Percentiles rank a stretch among this genome's conserved stretches.
phyloP scores from a whole-genome alignment of 2,329 filamentous ascomycete species.

The Pseudocercospora vitis region DNA sequence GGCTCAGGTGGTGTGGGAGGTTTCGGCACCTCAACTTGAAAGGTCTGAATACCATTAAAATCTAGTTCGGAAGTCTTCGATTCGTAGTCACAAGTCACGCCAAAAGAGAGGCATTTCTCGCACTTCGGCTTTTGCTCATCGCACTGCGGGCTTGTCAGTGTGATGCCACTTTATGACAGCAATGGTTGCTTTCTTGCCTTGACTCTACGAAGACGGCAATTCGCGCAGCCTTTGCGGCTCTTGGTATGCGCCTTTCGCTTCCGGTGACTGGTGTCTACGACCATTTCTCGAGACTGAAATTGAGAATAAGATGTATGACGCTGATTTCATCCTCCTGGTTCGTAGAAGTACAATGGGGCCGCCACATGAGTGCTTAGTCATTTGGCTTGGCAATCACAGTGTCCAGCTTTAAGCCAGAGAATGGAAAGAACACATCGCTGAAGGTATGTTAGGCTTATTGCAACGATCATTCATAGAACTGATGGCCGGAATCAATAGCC shows the following conservation, averaged over 20 bases:
- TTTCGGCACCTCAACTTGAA: slow-evolving; percentile 17
- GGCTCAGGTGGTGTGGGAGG: slow-evolving; percentile 9
- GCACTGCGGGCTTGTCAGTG: slow-evolving; percentile 43
- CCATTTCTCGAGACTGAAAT: too few species aligned
- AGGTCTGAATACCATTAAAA: slow-evolving; percentile 27
- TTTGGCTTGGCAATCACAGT: too few species aligned
- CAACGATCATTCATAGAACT: too few species aligned
- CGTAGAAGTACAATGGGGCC: too few species aligned
- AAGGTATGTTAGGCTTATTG: too few species aligned
- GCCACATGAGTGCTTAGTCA: too few species aligned
- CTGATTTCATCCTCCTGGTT: too few species aligned
- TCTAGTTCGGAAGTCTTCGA: slow-evolving; percentile 25
- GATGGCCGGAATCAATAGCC: too few species aligned
- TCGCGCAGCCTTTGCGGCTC: slow-evolving; percentile 55
- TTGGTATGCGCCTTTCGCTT: slow-evolving; percentile 49
- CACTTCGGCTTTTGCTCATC: slow-evolving; percentile 55
- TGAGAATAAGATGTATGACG: too few species aligned
- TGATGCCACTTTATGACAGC: background rate
- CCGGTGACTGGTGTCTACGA: slow-evolving; percentile 11
- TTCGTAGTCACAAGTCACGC: slow-evolving; percentile 53
- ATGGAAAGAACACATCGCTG: too few species aligned
- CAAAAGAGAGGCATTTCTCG: slow-evolving; percentile 48
- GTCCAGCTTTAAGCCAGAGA: too few species aligned
- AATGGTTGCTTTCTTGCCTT: slow-evolving; percentile 44
- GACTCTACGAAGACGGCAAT: slow-evolving; percentile 57